These are phyloP conservation scores for Neonectria hederae DNA, from an alignment of 2,329 filamentous ascomycete genomes.

Conservation along the genomic window DNA sequence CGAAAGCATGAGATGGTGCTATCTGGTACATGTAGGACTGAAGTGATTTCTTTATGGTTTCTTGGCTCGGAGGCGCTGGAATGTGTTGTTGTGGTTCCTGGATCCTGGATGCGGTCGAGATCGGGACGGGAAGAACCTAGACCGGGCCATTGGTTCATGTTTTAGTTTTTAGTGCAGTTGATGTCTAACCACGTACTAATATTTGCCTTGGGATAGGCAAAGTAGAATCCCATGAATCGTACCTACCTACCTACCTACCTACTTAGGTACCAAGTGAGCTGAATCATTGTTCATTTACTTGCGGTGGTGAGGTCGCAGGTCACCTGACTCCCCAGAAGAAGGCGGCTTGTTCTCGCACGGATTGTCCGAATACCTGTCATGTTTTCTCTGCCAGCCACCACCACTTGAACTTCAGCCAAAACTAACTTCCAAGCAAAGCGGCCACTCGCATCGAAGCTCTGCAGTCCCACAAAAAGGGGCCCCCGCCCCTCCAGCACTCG, in stretches of 20 bases:
- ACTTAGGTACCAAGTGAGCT: too few species aligned
- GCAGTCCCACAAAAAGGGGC: background rate
- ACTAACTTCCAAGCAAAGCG: background rate
- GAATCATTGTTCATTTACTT: too few species aligned
- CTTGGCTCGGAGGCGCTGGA: background rate
- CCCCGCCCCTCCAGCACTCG: background rate
- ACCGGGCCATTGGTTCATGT: background rate
- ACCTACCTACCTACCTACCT: too few species aligned
- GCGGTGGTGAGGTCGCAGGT: background rate
- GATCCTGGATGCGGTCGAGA: background rate
- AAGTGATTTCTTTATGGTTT: background rate
- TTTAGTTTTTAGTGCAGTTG: too few species aligned
- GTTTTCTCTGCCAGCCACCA: background rate
- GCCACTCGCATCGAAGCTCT: background rate
- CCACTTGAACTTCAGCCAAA: background rate
- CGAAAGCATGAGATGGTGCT: background rate
- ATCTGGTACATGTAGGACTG: background rate
- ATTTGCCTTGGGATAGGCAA: too few species aligned
- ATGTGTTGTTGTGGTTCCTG: background rate
- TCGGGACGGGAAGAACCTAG: background rate
- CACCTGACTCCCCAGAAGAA: background rate
- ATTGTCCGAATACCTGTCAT: background rate
- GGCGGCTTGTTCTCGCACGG: too few species aligned
- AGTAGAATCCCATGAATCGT: too few species aligned
- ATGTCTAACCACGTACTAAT: too few species aligned